phyloP scores from a whole-genome alignment of 2,329 filamentous ascomycete genomes.

The Sporothrix protearum region DNA sequence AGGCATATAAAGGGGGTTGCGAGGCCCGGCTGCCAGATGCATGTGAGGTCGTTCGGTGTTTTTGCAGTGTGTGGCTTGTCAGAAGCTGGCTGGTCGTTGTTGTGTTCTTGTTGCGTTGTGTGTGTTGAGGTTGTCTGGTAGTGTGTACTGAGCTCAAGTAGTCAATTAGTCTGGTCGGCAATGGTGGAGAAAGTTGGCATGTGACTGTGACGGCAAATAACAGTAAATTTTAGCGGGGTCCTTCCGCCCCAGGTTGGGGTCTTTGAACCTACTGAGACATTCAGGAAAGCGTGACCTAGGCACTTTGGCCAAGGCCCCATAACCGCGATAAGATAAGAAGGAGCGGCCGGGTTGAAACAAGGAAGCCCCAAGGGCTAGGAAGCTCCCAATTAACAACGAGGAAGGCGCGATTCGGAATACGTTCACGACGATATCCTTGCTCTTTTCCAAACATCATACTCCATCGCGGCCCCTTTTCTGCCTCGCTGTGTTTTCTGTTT shows the following conservation, averaged over 20 bases:
- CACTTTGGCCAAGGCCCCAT: background rate
- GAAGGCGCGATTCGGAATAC: constrained; percentile 5
- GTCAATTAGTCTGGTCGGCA: background rate
- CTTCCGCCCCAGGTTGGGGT: background rate
- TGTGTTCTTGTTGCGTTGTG: background rate
- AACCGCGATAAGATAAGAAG: constrained; percentile 6
- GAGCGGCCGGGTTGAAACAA: background rate
- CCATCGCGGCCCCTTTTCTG: background rate
- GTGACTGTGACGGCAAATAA: constrained; percentile 17
- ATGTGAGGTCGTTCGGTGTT: background rate
- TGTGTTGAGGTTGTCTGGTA: background rate
- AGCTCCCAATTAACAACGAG: background rate
- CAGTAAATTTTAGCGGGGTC: constrained; percentile 15
- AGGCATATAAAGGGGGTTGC: constrained; percentile 5
- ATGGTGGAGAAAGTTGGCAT: constrained; percentile 16
- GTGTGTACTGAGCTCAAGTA: background rate
- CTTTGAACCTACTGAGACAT: too few species aligned
- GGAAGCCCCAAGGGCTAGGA: background rate
- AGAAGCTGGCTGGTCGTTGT: background rate
- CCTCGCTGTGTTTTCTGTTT: background rate
- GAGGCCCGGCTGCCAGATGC: constrained; percentile 2
- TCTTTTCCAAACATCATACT: background rate
- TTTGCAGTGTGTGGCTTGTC: background rate
- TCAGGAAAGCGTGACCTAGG: background rate
- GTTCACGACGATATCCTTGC: too few species aligned